Evolutionary conservation across 106 monocot genomes (phyloP).

Genomic region (Iris macrosiphon): DNA sequence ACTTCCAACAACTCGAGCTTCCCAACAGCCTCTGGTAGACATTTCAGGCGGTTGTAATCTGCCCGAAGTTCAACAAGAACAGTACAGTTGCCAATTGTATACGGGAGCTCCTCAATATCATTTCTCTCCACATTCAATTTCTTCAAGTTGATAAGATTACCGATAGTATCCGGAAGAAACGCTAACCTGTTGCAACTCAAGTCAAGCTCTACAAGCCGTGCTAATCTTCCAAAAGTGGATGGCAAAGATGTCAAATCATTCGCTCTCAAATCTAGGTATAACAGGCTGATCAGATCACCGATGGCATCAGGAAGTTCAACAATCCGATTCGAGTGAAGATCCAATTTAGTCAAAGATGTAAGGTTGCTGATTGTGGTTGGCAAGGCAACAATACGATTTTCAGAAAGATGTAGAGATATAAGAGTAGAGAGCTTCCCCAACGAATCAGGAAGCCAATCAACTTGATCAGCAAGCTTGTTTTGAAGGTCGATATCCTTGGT

Average conservation of each 20-base stretch:
- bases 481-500: slow-evolving; percentile 27
- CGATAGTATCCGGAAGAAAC: slow-evolving; percentile 24
- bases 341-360: slow-evolving; percentile 28
- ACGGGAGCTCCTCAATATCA: slow-evolving; percentile 44
- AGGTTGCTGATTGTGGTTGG: slow-evolving; percentile 31
- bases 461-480: slow-evolving; percentile 41
- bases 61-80: slow-evolving; percentile 39
- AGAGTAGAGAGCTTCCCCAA: slow-evolving; percentile 31
- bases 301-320: slow-evolving; percentile 39
- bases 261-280: slow-evolving; percentile 21
- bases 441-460: slow-evolving; percentile 49
- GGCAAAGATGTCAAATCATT: slow-evolving; percentile 37
- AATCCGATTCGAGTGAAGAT: slow-evolving; percentile 35
- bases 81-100: slow-evolving; percentile 30
- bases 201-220: slow-evolving; percentile 36
- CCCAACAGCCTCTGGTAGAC: slow-evolving; percentile 51
- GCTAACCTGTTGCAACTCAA: slow-evolving; percentile 33
- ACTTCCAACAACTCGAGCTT: slow-evolving; percentile 32
- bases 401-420: slow-evolving; percentile 34
- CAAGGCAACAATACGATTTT: slow-evolving; percentile 30
- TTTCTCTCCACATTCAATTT: slow-evolving; percentile 36
- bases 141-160: slow-evolving; percentile 33
- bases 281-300: slow-evolving; percentile 26
- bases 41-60: slow-evolving; percentile 39
- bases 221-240: slow-evolving; percentile 30